Evolutionary conservation across 495 filamentous ascomycete genomes (phyloP).

Genomic region (Daldinia vernicosa): DNA sequence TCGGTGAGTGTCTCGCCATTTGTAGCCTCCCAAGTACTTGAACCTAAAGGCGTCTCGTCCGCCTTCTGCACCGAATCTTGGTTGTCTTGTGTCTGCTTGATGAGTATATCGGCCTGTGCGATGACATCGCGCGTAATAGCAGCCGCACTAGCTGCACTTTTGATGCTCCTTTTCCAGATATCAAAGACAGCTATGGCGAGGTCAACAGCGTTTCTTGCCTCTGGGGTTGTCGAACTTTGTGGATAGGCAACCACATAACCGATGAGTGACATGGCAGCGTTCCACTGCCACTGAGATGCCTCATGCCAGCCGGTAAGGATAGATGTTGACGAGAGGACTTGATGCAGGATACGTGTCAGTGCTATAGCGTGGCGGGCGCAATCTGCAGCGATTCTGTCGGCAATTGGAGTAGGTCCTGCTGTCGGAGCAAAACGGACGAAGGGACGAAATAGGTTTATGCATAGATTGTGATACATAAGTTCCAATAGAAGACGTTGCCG

Average conservation of each 20-base stretch:
- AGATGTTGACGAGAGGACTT: slow-evolving; percentile 55
- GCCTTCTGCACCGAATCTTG: slow-evolving; percentile 6
- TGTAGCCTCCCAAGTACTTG: not conserved
- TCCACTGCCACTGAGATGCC: slow-evolving; percentile 64
- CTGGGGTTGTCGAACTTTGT: slow-evolving; percentile 25
- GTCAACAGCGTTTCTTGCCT: slow-evolving; percentile 53
- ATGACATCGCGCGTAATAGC: slow-evolving; percentile 47
- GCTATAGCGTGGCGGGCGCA: slow-evolving; percentile 61
- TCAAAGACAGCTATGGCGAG: slow-evolving; percentile 56
- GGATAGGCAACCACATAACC: slow-evolving; percentile 61
- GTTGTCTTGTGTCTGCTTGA: not conserved
- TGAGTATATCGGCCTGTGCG: slow-evolving; percentile 25
- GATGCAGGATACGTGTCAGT: slow-evolving; percentile 60
- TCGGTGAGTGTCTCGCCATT: not conserved
- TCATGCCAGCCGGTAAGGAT: slow-evolving; percentile 61
- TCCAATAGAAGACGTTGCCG: slow-evolving; percentile 63
- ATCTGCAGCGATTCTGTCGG: slow-evolving; percentile 47
- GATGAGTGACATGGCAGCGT: slow-evolving; percentile 58
- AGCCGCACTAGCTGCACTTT: slow-evolving; percentile 55
- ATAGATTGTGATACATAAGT: slow-evolving; percentile 60
- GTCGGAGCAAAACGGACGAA: slow-evolving; percentile 53
- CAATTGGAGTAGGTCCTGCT: slow-evolving; percentile 14
- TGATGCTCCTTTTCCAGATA: slow-evolving; percentile 55
- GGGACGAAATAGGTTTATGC: slow-evolving; percentile 58
- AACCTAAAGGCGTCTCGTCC: not conserved